Base-by-base conservation (phyloP, 192 early-diverging fungal genomes). In the Coemansia sp. region DNA sequence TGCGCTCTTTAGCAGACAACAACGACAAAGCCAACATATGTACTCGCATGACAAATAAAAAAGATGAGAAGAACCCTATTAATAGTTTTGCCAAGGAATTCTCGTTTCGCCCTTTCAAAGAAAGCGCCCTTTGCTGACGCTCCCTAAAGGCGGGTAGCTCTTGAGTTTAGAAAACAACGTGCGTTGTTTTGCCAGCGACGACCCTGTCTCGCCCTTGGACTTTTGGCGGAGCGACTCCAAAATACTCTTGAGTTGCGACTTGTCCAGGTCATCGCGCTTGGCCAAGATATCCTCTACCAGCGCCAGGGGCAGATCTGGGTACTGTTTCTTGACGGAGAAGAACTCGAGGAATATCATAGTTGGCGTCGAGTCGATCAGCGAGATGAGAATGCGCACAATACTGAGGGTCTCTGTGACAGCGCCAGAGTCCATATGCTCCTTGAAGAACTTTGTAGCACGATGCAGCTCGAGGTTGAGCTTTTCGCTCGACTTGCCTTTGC, bases 221-320 rank as follows among this genome's bases (percentile, higher is more conserved):
- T 84, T 76, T 66, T 79, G 74, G 48, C 74, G 73, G 44, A 92
- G 89, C 14, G 86, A 88, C 66, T 95, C 94, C 87, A 97, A 90
- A 39, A 98, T 89, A 60, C 93, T 93, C 73, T 91, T 94, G 57
- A 95, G 76, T 63, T 87, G 86, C 39, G 87, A 82, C 75, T 90
- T 91, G 48, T 98, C 94, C 72, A 98, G 77, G 75, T 99, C 96
- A 80, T 98, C 95, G 63, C 96, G 85, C 75, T 90, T 92, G 45
- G 79, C 72, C 59, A 98, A 76, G 34, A 98, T 84, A 74, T 95
- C 92, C 79, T 98, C 95, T n/a, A 98, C 87, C 78, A 96, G 90
- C 29, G 87, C 85, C n/a, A 97, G 68, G 5, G 95, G 95, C 44
- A 97, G 70, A 74, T 99, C 96, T 9, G 94, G 93, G 80, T 92